Evolutionary conservation across 805 yeast genomes (phyloP), one percentile per base, ranked within the genome.

Genomic region (Gaillardinia entomophila): DNA sequence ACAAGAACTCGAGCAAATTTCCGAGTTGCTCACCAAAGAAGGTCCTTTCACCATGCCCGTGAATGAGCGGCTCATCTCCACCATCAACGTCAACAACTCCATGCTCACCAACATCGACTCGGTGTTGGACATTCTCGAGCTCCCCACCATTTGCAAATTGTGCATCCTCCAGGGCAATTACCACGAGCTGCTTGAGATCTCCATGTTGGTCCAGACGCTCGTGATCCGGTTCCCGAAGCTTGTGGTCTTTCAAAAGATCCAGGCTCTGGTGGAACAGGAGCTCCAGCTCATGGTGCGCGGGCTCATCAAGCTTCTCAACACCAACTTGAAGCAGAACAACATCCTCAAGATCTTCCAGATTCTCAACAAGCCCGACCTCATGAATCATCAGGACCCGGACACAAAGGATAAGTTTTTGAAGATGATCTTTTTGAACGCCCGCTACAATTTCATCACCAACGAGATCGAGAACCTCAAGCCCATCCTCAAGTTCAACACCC

Each of bases 131-230:
- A 71, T 89, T 7, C 62, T 90, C 43, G 95, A 86, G 49, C 61
- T 92, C 22, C 97, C 98, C 1, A 71, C 94, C 2, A 55, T 90
- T 30, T 79, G 90, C 22, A 71, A 79, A 30, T 77, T 89, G n/a
- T 86, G 97, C 56, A 85, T 89, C 8, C 68, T 76, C 30, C 81
- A 82, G 29, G 96, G 96, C 0, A 84, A 83, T 48, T 92, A 89
- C 51, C 82, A 87, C 22, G 95, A 88, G 48, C 88, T 96, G 7
- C 71, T 90, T 23, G 95, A 90, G 52, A 73, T 90, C 11, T 82
- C 88, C 10, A 72, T 82, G 19, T 78, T 84, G 46, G 77, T 83
- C 1, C 72, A 80, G 40, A 69, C 94, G 34, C 62, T 92, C 16
- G 63, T 71, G 1, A 74, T 79, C 12, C 67, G 94, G 37, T 89